Conservation (phyloP, 495 filamentous ascomycete species). For the Platismatia glauca region DNA sequence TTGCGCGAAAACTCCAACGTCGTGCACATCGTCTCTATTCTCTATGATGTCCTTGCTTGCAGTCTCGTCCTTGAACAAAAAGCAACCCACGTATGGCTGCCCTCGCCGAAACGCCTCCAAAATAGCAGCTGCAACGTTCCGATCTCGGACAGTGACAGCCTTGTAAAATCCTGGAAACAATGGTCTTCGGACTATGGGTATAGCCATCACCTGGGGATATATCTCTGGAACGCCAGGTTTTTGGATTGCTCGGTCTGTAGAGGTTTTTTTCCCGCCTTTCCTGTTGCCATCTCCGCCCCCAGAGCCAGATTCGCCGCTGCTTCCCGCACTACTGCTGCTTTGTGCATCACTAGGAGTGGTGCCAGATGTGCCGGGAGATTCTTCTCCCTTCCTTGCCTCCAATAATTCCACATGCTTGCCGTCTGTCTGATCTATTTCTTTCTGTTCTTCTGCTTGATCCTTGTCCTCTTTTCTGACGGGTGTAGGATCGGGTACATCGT, state of each 20-base stretch:
- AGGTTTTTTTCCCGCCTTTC: conserved; percentile 54
- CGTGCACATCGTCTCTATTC: conserved; percentile 78
- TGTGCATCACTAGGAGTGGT: conserved; percentile 23
- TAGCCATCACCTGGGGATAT: conserved; percentile 97
- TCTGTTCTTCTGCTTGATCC: conserved; percentile 27
- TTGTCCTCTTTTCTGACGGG: conserved; percentile 30
- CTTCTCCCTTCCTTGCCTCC: conserved; percentile 35
- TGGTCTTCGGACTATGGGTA: conserved; percentile 92
- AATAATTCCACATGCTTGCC: conserved; percentile 32
- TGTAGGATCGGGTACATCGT: conserved; percentile 35
- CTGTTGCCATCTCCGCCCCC: conserved; percentile 44
- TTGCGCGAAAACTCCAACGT: conserved; percentile 94
- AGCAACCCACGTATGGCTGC: conserved; percentile 95
- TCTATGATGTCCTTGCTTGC: conserved; percentile 87
- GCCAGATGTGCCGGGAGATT: conserved; percentile 10
- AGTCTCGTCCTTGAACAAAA: conserved; percentile 92
- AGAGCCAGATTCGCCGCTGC: conserved; percentile 39
- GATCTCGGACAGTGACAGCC: conserved; percentile 88
- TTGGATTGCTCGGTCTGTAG: conserved; percentile 63
- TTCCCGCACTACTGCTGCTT: conserved; percentile 34
- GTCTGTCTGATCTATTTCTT: conserved; percentile 27
- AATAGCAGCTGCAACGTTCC: conserved; percentile 79
- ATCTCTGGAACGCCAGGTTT: conserved; percentile 88
- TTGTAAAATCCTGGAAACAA: conserved; percentile 99
- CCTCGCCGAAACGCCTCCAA: conserved; percentile 96